A percentile compares a stretch with the other conserved stretches of the same genome.
Conservation (phyloP, 2,329 filamentous ascomycete genomes). For the Oidium heveae region DNA sequence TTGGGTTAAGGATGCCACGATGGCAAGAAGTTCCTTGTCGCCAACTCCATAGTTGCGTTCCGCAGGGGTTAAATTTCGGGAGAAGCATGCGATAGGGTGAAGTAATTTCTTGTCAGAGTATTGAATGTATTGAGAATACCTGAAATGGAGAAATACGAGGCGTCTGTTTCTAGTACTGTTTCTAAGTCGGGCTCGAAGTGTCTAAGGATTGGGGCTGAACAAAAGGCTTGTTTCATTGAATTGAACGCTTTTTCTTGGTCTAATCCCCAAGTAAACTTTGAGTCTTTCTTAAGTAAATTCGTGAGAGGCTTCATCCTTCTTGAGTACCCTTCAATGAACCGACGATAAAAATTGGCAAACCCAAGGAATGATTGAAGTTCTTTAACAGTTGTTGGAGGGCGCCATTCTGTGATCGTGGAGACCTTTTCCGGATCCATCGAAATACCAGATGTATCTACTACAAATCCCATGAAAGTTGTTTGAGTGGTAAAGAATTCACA, state of each 20-base stretch:
- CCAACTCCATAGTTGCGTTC: not conserved
- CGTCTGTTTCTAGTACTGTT: not conserved
- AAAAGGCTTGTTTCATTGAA: not conserved
- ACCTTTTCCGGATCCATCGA: not conserved
- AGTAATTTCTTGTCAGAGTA: not conserved
- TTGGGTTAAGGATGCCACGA: not conserved
- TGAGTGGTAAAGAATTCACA: not conserved
- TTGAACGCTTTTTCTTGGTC: not conserved
- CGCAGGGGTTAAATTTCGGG: not conserved
- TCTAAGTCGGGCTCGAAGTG: not conserved
- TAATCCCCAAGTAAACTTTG: not conserved
- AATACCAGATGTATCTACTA: not conserved
- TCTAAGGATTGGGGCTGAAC: not conserved
- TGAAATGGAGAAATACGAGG: not conserved
- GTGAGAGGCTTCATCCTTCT: not conserved
- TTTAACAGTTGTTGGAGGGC: not conserved
- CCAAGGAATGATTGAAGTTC: not conserved
- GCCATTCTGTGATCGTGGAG: not conserved
- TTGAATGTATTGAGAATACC: not conserved
- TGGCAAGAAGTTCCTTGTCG: slow-evolving; percentile 1
- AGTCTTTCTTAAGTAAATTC: not conserved
- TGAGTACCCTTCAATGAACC: not conserved
- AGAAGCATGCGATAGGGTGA: not conserved
- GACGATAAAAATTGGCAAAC: too few relatives aligned
- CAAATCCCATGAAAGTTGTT: not conserved